A percentile compares a stretch with the other conserved stretches of the same genome.
Evolutionary conservation across 1,284 basidiomycete species (phyloP).

Genomic region (Stereum hirsutum): DNA sequence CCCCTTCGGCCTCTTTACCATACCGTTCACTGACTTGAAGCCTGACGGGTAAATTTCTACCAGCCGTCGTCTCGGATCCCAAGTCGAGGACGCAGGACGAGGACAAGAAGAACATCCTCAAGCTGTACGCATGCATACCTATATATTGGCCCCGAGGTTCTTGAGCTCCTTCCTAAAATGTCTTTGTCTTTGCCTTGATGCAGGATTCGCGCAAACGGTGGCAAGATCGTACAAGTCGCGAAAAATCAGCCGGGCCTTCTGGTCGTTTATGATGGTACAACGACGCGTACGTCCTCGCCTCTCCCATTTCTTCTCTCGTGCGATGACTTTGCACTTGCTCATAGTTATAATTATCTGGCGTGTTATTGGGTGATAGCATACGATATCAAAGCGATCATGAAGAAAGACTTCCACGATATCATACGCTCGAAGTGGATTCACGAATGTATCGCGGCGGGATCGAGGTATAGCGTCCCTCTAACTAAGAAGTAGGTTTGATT

Average conservation of each 20-base stretch:
- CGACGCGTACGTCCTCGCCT: slow-evolving; percentile 42
- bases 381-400: slow-evolving; percentile 53
- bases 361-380: slow-evolving; percentile 37
- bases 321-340: too few species aligned
- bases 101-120: slow-evolving; percentile 57
- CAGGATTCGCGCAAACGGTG: slow-evolving; percentile 75
- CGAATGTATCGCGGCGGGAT: slow-evolving; percentile 63
- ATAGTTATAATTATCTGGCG: too few species aligned
- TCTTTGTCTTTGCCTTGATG: not conserved
- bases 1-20: not conserved
- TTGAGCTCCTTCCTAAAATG: slow-evolving; percentile 1
- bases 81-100: slow-evolving; percentile 59
- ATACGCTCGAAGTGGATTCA: slow-evolving; percentile 75
- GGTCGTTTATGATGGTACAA: slow-evolving; percentile 58
- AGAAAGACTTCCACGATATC: slow-evolving; percentile 60
- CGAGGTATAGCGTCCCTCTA: slow-evolving; percentile 42
- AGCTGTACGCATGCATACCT: slow-evolving; percentile 39
- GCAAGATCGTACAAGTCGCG: slow-evolving; percentile 58
- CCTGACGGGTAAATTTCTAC: slow-evolving; percentile 2
- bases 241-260: slow-evolving; percentile 36
- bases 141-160: too few species aligned
- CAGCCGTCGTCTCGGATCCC: slow-evolving; percentile 74
- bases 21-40: too few species aligned
- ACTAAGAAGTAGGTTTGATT: slow-evolving; percentile 46
- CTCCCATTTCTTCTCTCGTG: not conserved